Base-by-base conservation (phyloP, 768 basidiomycete species). In the Boletus vinaceobasis region DNA sequence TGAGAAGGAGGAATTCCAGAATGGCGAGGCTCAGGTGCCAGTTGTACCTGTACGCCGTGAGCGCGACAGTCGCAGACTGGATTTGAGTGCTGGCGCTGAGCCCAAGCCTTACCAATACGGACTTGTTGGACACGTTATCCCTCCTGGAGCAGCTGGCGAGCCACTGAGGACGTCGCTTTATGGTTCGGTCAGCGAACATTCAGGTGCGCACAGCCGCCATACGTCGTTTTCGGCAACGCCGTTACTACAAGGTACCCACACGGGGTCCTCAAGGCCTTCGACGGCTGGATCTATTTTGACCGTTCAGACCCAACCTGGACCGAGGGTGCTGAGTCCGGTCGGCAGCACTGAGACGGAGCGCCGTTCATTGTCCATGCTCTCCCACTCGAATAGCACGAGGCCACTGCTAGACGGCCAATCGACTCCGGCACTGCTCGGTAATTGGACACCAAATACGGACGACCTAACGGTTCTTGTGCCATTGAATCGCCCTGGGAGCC, bases 71-170 rank as follows among this genome's bases (percentile, higher is more conserved):
- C 71, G 43, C 62, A 73, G 50, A 15, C 59, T 72, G 27, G 65
- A 72, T 42, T 57, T 66, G 50, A 56, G 45, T 38, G 67, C 71
- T 29, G 75, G 43, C 37, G 67, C 71, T 29, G 75, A 77, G 44
- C 82, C 81, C 5, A 78, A 72, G 63, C 83, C 84, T 23, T 87
- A 87, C 62, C 75, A 82, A 60, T 87, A 87, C 58, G 84, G 84
- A 17, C 73, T 81, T 39, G 79, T 87, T 26, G 85, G 84, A 3
- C 77, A 76, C 23, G 63, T 71, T 35, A 15, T 59, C 7, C 59
- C 69, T 10, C 69, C 69, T 40, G 60, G 57, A 4, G 71, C 73
- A 2, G 62, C 67, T 0, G 63, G 64, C 36, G 73, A 60, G 26
- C 61, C 65, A 51, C 61, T 72, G 19, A 68, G 73, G 46, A 71